Conservation (phyloP, 176 grass and related monocot genomes). For the Aechmea fasciata region DNA sequence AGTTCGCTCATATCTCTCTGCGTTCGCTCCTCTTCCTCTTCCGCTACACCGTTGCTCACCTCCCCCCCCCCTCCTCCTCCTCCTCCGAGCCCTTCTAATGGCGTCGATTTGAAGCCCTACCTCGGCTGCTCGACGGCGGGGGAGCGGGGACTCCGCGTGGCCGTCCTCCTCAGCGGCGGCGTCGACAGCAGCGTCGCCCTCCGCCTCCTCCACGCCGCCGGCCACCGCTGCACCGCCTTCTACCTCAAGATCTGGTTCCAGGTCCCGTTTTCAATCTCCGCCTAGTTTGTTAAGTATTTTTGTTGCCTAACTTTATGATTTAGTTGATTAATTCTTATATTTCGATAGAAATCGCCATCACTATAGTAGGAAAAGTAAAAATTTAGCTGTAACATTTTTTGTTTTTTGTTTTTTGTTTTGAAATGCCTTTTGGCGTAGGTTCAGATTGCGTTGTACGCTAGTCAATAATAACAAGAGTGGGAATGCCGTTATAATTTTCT, state of each 20-base stretch:
- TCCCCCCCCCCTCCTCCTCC: conserved; percentile 6
- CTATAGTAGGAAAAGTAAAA: no score
- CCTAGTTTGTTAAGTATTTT: neutral
- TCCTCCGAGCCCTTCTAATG: conserved; percentile 1
- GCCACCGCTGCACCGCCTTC: conserved; percentile 76
- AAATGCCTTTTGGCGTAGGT: no score
- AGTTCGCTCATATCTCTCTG: neutral
- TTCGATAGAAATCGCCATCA: no score
- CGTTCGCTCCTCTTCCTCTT: neutral
- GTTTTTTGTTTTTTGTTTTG: no score
- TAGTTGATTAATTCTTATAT: neutral
- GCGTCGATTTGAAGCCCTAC: conserved; percentile 29
- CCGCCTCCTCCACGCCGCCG: conserved; percentile 79
- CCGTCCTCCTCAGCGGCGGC: conserved; percentile 82
- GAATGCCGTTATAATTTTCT: no score
- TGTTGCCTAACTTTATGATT: neutral
- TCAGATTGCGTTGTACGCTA: no score
- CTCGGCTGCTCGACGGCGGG: conserved; percentile 33
- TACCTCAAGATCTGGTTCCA: conserved; percentile 99
- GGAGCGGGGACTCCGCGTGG: conserved; percentile 40
- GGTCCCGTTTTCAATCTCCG: conserved; percentile 17
- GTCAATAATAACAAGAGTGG: no score
- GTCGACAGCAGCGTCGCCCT: conserved; percentile 96
- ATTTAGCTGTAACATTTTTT: no score
- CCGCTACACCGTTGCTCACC: neutral